phyloP scores from a whole-genome alignment of 805 yeast genomes.

The Candida germanica region DNA sequence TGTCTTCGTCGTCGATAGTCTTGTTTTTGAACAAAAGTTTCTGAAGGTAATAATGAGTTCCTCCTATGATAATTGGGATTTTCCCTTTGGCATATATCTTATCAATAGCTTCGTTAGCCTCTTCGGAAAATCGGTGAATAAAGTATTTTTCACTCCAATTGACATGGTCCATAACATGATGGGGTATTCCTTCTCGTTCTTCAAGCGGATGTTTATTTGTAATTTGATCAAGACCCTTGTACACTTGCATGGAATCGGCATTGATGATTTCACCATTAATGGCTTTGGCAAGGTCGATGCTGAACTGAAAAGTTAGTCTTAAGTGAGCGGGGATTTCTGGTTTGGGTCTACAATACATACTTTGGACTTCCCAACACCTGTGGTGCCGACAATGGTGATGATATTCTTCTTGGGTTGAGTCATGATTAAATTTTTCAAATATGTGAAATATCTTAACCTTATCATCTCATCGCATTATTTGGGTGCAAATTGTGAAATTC shows the following conservation, averaged over 20 bases:
- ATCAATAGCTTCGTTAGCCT: conserved; percentile 60
- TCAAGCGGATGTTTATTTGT: conserved; percentile 88
- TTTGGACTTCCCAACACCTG: conserved; percentile 95
- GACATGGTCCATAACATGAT: conserved; percentile 85
- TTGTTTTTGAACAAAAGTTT: conserved; percentile 69
- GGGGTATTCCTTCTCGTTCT: conserved; percentile 73
- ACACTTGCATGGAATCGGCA: conserved; percentile 97
- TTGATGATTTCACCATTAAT: conserved; percentile 87
- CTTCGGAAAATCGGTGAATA: conserved; percentile 73
- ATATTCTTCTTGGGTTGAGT: conserved; percentile 36
- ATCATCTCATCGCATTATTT: conserved; percentile 8
- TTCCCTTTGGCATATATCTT: conserved; percentile 68
- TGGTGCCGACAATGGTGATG: conserved; percentile 80
- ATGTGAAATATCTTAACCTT: conserved; percentile 15
- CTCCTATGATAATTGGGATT: conserved; percentile 88
- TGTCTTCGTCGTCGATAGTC: conserved; percentile 43
- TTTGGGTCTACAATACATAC: conserved; percentile 33
- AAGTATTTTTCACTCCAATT: conserved; percentile 78
- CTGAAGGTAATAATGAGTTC: conserved; percentile 91
- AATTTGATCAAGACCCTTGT: conserved; percentile 65
- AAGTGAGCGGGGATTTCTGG: too few species aligned
- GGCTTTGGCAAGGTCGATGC: conserved; percentile 72
- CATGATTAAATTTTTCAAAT: conserved; percentile 25
- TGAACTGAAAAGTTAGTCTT: conserved; percentile 37
- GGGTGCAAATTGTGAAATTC: neutral